Conservation (phyloP, 2,329 filamentous ascomycete species). For the Allantophomopsis cytisporea region DNA sequence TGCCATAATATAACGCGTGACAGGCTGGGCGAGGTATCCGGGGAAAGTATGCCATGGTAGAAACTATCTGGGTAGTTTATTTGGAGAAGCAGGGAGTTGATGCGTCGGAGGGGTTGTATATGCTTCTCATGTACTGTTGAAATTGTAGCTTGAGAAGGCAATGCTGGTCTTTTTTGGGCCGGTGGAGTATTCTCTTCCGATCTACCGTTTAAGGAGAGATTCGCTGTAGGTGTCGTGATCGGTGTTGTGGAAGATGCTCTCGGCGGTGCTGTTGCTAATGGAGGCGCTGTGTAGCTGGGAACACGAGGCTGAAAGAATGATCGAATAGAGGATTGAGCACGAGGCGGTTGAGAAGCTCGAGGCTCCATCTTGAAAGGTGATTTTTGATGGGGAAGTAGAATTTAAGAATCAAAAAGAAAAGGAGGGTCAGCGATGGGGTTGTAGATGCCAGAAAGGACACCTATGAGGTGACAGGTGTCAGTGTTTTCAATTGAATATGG, state of each 20-base stretch:
- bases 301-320: conserved; percentile 44
- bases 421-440: too few species aligned
- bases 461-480: too few species aligned
- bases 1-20: conserved; percentile 47
- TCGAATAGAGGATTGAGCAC: conserved; percentile 40
- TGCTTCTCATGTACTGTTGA: conserved; percentile 34
- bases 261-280: conserved; percentile 15
- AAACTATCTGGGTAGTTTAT: conserved; percentile 51
- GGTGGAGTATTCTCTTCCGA: conserved; percentile 7
- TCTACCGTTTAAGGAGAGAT: conserved; percentile 2
- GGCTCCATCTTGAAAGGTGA: background rate
- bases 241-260: too few species aligned
- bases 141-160: conserved; percentile 33
- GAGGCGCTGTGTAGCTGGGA: conserved; percentile 29
- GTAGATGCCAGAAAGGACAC: too few species aligned
- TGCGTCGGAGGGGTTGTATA: conserved; percentile 44
- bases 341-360: background rate
- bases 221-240: conserved; percentile 5
- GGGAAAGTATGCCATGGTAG: conserved; percentile 40
- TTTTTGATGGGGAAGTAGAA: too few species aligned
- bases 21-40: conserved; percentile 32
- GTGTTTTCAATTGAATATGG: too few species aligned
- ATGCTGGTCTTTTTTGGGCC: conserved; percentile 15
- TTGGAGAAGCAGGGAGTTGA: conserved; percentile 51
- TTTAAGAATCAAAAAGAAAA: too few species aligned